These are phyloP conservation scores for Umbelopsis sp. DNA, from an alignment of 371 early-diverging fungal species.

Conservation along the genomic window DNA sequence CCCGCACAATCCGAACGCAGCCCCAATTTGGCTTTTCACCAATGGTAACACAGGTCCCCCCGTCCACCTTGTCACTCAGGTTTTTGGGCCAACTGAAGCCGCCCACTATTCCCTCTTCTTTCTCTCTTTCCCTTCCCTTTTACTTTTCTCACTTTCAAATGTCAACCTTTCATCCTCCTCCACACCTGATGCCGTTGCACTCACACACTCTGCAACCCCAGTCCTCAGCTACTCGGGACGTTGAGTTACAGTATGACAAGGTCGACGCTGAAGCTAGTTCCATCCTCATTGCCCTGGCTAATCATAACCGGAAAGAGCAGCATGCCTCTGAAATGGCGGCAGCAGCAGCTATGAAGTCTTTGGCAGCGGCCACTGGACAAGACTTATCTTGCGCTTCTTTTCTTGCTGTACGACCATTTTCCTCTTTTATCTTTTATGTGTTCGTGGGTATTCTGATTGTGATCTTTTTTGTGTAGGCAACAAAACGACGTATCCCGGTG, in stretches of 20 bases:
- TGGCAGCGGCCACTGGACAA: conserved; percentile 14
- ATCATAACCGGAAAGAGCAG: conserved; percentile 30
- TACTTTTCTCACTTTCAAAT: conserved; percentile 22
- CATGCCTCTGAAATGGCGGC: conserved; percentile 17
- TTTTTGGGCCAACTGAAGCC: background rate
- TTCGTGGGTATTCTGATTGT: conserved; percentile 1
- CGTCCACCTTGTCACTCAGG: conserved; percentile 13
- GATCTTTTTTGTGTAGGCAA: background rate
- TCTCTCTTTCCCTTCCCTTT: conserved; percentile 19
- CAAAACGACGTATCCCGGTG: background rate
- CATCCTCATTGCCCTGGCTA: conserved; percentile 48
- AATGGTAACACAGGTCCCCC: conserved; percentile 14
- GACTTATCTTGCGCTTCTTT: conserved; percentile 15
- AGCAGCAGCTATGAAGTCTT: conserved; percentile 12
- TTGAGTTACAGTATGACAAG: conserved; percentile 35
- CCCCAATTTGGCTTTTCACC: conserved; percentile 6
- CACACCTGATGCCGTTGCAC: conserved; percentile 28
- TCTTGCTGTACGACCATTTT: conserved; percentile 1
- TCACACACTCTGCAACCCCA: conserved; percentile 46
- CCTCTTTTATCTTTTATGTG: background rate
- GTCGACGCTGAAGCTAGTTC: conserved; percentile 49
- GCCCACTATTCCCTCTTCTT: conserved; percentile 8
- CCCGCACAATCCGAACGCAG: too few species aligned
- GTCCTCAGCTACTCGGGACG: conserved; percentile 46
- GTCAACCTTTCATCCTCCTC: conserved; percentile 23